These are phyloP conservation scores for Thelonectria olida DNA, from an alignment of 2,329 filamentous ascomycete species.

Conservation along the genomic window DNA sequence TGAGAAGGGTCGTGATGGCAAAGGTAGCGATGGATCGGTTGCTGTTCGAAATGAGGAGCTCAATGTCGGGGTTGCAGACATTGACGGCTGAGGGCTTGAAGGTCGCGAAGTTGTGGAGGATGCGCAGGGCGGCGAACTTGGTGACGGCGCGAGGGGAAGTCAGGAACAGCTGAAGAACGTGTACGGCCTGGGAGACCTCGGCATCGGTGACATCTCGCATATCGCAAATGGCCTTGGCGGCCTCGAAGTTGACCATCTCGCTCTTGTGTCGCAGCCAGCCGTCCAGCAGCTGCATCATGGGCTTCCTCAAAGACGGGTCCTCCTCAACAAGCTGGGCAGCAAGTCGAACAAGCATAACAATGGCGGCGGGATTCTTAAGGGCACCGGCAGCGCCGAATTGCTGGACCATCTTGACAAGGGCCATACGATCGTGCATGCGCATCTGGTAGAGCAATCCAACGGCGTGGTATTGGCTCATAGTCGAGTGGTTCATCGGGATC, in stretches of 20 bases:
- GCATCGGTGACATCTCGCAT: slow-evolving; percentile 92
- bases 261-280: slow-evolving; percentile 98
- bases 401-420: slow-evolving; percentile 99
- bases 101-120: slow-evolving; percentile 94
- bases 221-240: slow-evolving; percentile 96
- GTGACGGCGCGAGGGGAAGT: slow-evolving; percentile 95
- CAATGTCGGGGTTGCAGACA: slow-evolving; percentile 96
- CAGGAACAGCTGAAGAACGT: slow-evolving; percentile 95
- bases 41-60: slow-evolving; percentile 93
- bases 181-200: slow-evolving; percentile 91
- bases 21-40: slow-evolving; percentile 98
- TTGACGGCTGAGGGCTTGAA: slow-evolving; percentile 95
- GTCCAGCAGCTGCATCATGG: slow-evolving; percentile 97
- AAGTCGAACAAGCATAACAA: slow-evolving; percentile 90
- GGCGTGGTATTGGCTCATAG: slow-evolving; percentile 98
- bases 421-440: slow-evolving; percentile 97
- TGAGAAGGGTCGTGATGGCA: slow-evolving; percentile 95
- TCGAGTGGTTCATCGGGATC: slow-evolving; percentile 87
- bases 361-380: slow-evolving; percentile 93
- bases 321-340: slow-evolving; percentile 95
- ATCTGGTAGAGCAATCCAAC: slow-evolving; percentile 98
- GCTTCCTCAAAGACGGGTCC: slow-evolving; percentile 85
- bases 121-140: slow-evolving; percentile 96
- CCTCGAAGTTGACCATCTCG: slow-evolving; percentile 99
- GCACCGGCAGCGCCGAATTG: slow-evolving; percentile 92